phyloP scores from a whole-genome alignment of 495 filamentous ascomycete species.

The Clohesyomyces aquaticus region DNA sequence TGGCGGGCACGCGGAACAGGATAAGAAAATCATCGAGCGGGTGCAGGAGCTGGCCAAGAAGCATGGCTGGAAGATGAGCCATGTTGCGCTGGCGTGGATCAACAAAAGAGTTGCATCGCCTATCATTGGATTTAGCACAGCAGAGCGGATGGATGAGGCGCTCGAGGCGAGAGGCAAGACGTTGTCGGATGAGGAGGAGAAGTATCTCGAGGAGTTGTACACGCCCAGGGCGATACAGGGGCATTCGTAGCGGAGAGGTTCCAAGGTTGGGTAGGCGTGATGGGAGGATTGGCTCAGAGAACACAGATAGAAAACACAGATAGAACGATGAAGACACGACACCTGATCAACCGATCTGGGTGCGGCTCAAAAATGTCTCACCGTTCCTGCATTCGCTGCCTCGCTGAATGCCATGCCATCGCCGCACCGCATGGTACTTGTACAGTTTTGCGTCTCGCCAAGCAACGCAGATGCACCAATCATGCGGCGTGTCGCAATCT shows the following conservation, averaged over 20 bases:
- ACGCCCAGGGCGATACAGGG: constrained; percentile 31
- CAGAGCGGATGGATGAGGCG: constrained; percentile 42
- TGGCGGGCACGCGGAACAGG: constrained; percentile 32
- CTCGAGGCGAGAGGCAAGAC: constrained; percentile 37
- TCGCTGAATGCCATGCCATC: background rate
- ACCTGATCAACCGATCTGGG: too few species aligned
- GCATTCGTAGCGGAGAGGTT: constrained; percentile 26
- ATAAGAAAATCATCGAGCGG: constrained; percentile 45
- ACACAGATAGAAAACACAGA: too few species aligned
- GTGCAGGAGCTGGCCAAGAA: constrained; percentile 50
- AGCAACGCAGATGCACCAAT: too few species aligned
- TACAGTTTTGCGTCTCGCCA: too few species aligned
- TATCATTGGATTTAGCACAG: constrained; percentile 48
- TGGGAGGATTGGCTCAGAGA: too few species aligned
- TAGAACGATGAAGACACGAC: too few species aligned
- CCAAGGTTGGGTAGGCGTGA: background rate
- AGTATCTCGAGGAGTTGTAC: constrained; percentile 45
- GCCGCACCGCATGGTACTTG: too few species aligned
- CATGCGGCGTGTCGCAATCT: too few species aligned
- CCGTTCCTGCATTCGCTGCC: background rate
- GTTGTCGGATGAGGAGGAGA: constrained; percentile 40
- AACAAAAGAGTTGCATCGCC: constrained; percentile 45
- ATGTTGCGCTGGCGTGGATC: constrained; percentile 47
- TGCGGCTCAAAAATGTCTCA: background rate
- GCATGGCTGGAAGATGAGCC: constrained; percentile 48